Percentiles rank a stretch among this genome's conserved stretches.
Conservation (phyloP, 257 asterid species). For the Echites panduratus region DNA sequence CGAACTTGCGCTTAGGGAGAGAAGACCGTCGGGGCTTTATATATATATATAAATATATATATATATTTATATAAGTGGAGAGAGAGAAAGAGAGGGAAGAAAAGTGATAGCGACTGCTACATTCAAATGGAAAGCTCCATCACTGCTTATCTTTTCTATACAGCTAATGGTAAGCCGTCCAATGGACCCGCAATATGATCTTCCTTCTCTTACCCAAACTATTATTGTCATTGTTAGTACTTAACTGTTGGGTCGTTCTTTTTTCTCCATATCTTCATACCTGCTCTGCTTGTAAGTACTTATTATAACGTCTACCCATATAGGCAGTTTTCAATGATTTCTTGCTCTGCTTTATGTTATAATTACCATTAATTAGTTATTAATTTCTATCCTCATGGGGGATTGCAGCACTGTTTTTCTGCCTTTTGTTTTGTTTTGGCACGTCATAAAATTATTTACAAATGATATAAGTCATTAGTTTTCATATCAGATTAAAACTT, state of each 20-base stretch:
- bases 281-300: neutral
- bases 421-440: no score
- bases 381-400: no score
- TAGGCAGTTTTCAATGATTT: neutral
- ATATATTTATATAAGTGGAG: neutral
- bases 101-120: constrained; percentile 18
- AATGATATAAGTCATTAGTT: no score
- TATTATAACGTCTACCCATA: neutral
- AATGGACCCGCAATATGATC: constrained; percentile 40
- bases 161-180: constrained; percentile 63
- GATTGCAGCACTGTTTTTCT: no score
- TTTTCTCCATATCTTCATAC: neutral
- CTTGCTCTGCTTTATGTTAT: neutral
- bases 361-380: no score
- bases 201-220: constrained; percentile 18
- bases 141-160: constrained; percentile 31
- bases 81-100: neutral
- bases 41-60: constrained; percentile 14
- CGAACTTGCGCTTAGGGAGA: constrained; percentile 13
- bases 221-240: constrained; percentile 8
- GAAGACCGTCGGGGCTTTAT: constrained; percentile 14
- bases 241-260: neutral
- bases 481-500: no score
- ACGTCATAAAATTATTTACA: no score
- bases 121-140: constrained; percentile 28